Percentiles rank a stretch among this genome's conserved stretches.
These are phyloP conservation scores for Ashbya aceris DNA, from an alignment of 1,139 yeast species.

Conservation along the genomic window DNA sequence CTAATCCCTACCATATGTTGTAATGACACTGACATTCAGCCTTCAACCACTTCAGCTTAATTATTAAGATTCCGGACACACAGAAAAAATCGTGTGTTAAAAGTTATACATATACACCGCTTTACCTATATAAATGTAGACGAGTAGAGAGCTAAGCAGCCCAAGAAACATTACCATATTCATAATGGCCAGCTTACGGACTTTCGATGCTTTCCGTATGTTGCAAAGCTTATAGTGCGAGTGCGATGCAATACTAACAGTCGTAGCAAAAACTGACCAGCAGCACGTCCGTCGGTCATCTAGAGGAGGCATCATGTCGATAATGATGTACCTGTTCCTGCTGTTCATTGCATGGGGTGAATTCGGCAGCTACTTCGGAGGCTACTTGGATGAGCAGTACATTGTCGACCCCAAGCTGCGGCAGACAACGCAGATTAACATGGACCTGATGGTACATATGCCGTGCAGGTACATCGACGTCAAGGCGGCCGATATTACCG, in stretches of 20 bases:
- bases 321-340: conserved; percentile 50
- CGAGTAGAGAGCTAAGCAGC: not conserved
- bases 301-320: conserved; percentile 71
- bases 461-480: conserved; percentile 74
- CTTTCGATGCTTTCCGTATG: conserved; percentile 81
- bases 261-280: conserved; percentile 64
- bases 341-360: conserved; percentile 77
- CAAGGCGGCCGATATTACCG: conserved; percentile 67
- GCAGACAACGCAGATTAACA: conserved; percentile 55
- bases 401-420: conserved; percentile 57
- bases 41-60: too few species aligned
- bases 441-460: conserved; percentile 76
- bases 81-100: not conserved
- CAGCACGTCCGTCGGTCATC: conserved; percentile 65
- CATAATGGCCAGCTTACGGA: conserved; percentile 35
- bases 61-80: not conserved
- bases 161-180: not conserved
- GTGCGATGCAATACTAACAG: conserved; percentile 5
- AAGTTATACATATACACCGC: not conserved
- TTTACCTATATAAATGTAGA: not conserved
- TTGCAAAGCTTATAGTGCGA: conserved; percentile 12
- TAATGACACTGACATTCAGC: too few species aligned
- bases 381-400: conserved; percentile 70
- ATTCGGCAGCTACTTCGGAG: conserved; percentile 78
- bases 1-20: too few species aligned